phyloP scores from a whole-genome alignment of 345 rosid species.

The Boechera stricta region DNA sequence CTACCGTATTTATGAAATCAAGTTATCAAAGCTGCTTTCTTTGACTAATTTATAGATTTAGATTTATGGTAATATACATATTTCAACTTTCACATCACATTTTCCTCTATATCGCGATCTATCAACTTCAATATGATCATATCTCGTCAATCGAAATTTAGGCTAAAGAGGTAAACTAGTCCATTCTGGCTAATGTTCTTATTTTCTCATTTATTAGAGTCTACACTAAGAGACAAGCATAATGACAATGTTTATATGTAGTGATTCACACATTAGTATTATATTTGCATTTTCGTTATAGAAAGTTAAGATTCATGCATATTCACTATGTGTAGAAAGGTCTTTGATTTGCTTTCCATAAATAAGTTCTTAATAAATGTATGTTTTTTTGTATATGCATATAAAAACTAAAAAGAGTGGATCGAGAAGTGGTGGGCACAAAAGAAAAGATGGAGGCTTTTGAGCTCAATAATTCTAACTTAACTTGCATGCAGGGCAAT shows the following conservation, averaged over 20 bases:
- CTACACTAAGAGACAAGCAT: conserved; percentile 2
- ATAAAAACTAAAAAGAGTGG: conserved; percentile 17
- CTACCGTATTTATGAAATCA: conserved; percentile 12
- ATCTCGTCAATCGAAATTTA: not conserved
- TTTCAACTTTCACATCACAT: not conserved
- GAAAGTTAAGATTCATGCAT: conserved; percentile 26
- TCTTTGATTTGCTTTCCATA: conserved; percentile 19
- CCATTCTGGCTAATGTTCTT: not conserved
- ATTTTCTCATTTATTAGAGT: not conserved
- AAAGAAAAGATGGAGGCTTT: conserved; percentile 40
- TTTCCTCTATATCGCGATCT: not conserved
- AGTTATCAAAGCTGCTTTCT: not conserved
- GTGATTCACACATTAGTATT: conserved; percentile 8
- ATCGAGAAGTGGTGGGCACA: conserved; percentile 44
- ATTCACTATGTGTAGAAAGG: conserved; percentile 20
- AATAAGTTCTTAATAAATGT: conserved; percentile 13
- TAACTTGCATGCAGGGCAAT: conserved; percentile 40
- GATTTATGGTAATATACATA: not conserved
- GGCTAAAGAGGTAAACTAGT: not conserved
- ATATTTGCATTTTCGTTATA: not conserved
- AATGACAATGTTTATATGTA: not conserved
- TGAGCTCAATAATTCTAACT: conserved; percentile 43
- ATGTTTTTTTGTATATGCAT: not conserved
- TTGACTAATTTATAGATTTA: not conserved
- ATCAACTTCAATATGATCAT: not conserved